Evolutionary conservation across 2,329 filamentous ascomycete species (phyloP).

Genomic region (Fusarium sp.): DNA sequence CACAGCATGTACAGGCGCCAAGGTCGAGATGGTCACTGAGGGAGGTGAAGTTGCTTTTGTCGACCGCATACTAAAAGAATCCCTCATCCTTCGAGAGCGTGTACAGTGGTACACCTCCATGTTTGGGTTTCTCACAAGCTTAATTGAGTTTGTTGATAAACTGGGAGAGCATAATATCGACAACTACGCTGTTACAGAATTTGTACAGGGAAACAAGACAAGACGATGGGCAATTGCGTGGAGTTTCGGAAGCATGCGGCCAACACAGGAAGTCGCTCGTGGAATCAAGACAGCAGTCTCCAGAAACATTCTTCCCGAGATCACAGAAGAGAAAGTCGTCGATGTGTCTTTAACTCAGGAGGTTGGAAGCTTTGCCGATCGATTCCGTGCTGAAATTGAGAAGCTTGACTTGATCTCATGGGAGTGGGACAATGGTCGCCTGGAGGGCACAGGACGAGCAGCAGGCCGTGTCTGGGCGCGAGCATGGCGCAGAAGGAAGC

Average conservation of each 20-base stretch:
- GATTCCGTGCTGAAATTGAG: constrained; percentile 62
- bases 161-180: constrained; percentile 69
- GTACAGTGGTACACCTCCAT: constrained; percentile 93
- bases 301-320: constrained; percentile 60
- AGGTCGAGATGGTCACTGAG: constrained; percentile 85
- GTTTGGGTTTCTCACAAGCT: constrained; percentile 83
- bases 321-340: constrained; percentile 57
- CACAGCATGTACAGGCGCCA: constrained; percentile 81
- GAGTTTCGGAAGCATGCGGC: constrained; percentile 80
- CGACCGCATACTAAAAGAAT: constrained; percentile 77
- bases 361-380: constrained; percentile 54
- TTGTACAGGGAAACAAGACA: constrained; percentile 83
- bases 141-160: constrained; percentile 72
- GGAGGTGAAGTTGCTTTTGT: constrained; percentile 86
- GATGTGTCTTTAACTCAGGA: constrained; percentile 62
- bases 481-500: constrained; percentile 74
- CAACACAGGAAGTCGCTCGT: constrained; percentile 63
- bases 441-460: constrained; percentile 72
- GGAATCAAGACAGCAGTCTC: constrained; percentile 57
- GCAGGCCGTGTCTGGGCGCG: constrained; percentile 84
- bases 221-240: constrained; percentile 89
- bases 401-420: constrained; percentile 72
- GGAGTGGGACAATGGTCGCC: constrained; percentile 68
- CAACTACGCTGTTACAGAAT: constrained; percentile 87
- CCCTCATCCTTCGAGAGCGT: constrained; percentile 66